A percentile compares a stretch with the other conserved stretches of the same genome.
Conservation (phyloP, 1,284 basidiomycete genomes). For the Leccinum pachyderme region DNA sequence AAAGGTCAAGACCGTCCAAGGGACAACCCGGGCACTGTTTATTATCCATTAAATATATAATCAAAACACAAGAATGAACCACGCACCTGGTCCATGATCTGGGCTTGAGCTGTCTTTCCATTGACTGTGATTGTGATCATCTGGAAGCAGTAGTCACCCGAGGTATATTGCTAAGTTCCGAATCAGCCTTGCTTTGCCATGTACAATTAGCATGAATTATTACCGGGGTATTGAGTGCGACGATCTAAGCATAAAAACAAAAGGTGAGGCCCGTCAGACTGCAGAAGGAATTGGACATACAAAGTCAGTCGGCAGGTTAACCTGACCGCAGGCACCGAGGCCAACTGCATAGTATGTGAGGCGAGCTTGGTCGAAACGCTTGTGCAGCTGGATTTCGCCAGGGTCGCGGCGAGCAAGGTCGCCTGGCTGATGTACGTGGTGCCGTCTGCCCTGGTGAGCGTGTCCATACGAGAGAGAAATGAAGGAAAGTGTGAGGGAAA, state of each 20-base stretch:
- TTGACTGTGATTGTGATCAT: conserved; percentile 53
- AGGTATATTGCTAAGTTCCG: conserved; percentile 38
- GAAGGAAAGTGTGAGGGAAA: conserved; percentile 21
- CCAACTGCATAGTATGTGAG: conserved; percentile 31
- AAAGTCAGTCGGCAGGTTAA: conserved; percentile 21
- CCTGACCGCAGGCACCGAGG: conserved; percentile 29
- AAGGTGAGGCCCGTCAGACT: background rate
- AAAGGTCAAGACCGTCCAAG: conserved; percentile 27
- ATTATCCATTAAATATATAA: background rate
- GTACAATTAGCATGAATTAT: background rate
- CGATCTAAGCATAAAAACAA: conserved; percentile 26
- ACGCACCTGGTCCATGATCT: conserved; percentile 54
- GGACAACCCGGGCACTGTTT: conserved; percentile 54
- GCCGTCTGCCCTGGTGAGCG: conserved; percentile 23
- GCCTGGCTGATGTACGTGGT: conserved; percentile 21
- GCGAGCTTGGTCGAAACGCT: conserved; percentile 24
- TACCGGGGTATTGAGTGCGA: conserved; percentile 34
- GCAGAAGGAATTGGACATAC: conserved; percentile 17
- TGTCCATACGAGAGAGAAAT: conserved; percentile 19
- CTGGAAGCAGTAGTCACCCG: conserved; percentile 49
- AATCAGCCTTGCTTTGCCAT: conserved; percentile 8
- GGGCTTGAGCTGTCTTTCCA: conserved; percentile 51
- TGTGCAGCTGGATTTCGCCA: conserved; percentile 23
- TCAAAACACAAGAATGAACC: background rate
- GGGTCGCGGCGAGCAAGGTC: conserved; percentile 28